phyloP scores from a whole-genome alignment of 305 asterid species.

The Fraxinus floribunda region DNA sequence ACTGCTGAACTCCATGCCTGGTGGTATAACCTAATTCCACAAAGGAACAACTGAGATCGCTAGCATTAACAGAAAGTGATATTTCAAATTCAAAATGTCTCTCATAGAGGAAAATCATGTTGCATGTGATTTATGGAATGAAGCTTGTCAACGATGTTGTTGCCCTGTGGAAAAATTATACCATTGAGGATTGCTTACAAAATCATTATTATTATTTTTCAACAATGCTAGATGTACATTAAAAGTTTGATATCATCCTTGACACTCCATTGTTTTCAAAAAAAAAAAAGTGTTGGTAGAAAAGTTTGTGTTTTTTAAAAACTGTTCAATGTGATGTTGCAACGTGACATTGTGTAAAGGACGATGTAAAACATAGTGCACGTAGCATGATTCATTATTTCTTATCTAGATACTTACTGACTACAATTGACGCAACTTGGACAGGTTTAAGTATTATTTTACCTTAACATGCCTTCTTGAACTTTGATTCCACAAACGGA shows the following conservation, averaged over 20 bases:
- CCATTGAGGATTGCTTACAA: neutral
- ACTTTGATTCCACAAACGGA: neutral
- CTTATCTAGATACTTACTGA: neutral
- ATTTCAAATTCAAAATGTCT: neutral
- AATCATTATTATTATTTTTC: neutral
- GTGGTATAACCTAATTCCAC: constrained; percentile 55
- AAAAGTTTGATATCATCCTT: too few relatives aligned
- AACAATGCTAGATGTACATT: too few relatives aligned
- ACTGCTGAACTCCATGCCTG: constrained; percentile 70
- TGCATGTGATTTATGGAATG: neutral
- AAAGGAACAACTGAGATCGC: neutral
- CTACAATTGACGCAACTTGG: neutral
- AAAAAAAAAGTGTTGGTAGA: too few relatives aligned
- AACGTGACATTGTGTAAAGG: too few relatives aligned
- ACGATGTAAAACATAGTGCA: too few relatives aligned
- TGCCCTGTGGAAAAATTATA: neutral
- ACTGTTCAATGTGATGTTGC: too few relatives aligned
- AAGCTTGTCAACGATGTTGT: neutral
- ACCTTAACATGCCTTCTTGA: neutral
- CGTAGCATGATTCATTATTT: too few relatives aligned
- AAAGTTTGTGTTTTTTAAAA: too few relatives aligned
- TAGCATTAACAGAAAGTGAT: neutral
- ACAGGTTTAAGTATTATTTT: neutral
- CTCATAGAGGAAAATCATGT: neutral
- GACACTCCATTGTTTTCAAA: too few relatives aligned